A percentile compares a stretch with the other conserved stretches of the same genome.
Evolutionary conservation across 2,329 filamentous ascomycete genomes (phyloP).

Genomic region (Beauveria sp.): DNA sequence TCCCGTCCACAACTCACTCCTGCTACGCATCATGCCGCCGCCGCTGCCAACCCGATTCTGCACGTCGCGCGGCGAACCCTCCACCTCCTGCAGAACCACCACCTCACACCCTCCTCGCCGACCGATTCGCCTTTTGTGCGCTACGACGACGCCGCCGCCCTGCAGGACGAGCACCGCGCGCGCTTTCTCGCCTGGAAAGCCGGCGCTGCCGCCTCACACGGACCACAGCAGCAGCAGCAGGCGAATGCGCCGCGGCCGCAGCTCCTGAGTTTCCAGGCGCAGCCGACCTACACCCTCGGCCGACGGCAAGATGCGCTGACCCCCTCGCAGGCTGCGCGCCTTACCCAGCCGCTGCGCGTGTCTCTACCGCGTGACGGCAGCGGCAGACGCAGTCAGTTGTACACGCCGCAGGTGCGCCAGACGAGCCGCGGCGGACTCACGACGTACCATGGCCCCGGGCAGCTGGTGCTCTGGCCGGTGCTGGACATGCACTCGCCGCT

Average conservation of each 20-base stretch:
- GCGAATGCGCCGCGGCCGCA: conserved; percentile 50
- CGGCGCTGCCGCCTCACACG: conserved; percentile 20
- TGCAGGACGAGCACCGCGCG: conserved; percentile 28
- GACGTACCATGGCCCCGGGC: conserved; percentile 92
- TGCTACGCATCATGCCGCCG: neutral
- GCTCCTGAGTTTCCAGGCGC: conserved; percentile 74
- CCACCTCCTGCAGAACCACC: conserved; percentile 23
- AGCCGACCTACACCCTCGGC: conserved; percentile 83
- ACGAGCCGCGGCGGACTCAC: conserved; percentile 82
- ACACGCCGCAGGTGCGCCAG: conserved; percentile 54
- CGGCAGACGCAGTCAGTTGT: conserved; percentile 20
- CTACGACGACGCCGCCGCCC: conserved; percentile 25
- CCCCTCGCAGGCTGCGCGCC: conserved; percentile 34
- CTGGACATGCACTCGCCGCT: conserved; percentile 61
- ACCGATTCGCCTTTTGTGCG: conserved; percentile 17
- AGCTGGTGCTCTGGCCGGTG: conserved; percentile 87
- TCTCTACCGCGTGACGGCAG: conserved; percentile 14
- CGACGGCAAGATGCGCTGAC: conserved; percentile 61
- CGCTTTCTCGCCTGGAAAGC: conserved; percentile 29
- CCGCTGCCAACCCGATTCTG: neutral
- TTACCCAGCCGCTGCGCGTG: conserved; percentile 35
- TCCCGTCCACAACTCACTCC: too few species aligned
- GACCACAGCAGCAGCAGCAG: neutral
- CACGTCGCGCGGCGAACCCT: neutral
- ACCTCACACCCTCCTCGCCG: conserved; percentile 19